Evolutionary conservation across 148 eudicot species (phyloP), one percentile per base, ranked within the genome.

Genomic region (Chenopodium berlandieri): DNA sequence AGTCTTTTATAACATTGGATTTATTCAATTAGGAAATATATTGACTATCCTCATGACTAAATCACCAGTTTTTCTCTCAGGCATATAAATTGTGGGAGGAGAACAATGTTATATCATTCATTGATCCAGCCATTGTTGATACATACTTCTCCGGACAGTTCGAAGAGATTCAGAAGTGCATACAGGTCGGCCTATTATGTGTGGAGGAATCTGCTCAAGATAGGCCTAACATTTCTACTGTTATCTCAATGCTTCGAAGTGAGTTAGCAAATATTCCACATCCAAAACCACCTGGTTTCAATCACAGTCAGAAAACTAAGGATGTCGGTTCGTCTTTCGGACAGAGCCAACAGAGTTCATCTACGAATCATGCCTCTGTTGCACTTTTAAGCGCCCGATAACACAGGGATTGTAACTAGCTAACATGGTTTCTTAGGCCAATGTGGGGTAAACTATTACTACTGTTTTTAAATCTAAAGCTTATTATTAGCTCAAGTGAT

Each of bases 1-100:
- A 91, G 91, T 83, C 88, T 84, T 79, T 77, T 83, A 46, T 31
- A 30, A 76, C 64, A 81, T 70, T 6, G 37, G 70, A 4, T 62
- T 68, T 69, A 85, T 17, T 85, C 93, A 0, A 90, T 89, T 80
- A 89, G 14, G 54, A 48, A 48, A 48, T 11, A 56, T 17, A 19
- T 56, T 14, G 14, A 13, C 54, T 48, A 14, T 11, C 54, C 54
- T 48, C 54, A 14, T 11, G 54, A 48, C 54, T 48, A 9, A 48
- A 48, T 48, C 54, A 48, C 14, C 54, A 2, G 14, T 9, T 48
- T 48, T 48, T 48, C 13, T 48, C 54, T 48, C 20, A 56, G 62
- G 62, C 62, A 14, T 56, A 17, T 14, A 56, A 56, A 17, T 13
- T 56, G 20, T 56, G 62, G 62, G 0, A 17, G 19, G 62, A 56